phyloP scores from a whole-genome alignment of 805 yeast species.

The Hanseniaspora hatyaiensis region DNA sequence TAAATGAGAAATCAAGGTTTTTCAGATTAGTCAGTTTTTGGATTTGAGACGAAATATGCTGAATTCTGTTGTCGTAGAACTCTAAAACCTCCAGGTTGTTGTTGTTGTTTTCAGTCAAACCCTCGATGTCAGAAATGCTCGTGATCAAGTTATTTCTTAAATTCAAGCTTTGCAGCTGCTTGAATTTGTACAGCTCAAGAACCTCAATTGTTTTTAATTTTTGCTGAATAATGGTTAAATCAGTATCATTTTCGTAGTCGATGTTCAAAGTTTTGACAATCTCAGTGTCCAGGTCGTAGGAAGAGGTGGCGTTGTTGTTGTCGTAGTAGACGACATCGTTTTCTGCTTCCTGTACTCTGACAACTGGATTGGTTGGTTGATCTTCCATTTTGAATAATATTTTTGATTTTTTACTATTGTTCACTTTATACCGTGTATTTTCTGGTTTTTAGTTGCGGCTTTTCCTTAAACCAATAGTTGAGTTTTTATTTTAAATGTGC shows the following conservation, averaged over 20 bases:
- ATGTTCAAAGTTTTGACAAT: slow-evolving; percentile 20
- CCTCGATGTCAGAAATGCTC: slow-evolving; percentile 59
- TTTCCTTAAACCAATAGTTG: no score
- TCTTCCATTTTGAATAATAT: not conserved
- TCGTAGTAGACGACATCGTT: slow-evolving; percentile 10
- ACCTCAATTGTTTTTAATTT: slow-evolving; percentile 55
- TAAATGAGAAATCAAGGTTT: slow-evolving; percentile 74
- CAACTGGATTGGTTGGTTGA: slow-evolving; percentile 18
- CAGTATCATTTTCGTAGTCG: slow-evolving; percentile 36
- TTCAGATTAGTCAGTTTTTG: slow-evolving; percentile 46
- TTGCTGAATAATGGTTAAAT: slow-evolving; percentile 39
- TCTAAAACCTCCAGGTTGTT: slow-evolving; percentile 58
- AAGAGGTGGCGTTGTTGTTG: slow-evolving; percentile 28
- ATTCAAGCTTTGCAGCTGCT: slow-evolving; percentile 47
- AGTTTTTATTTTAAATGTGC: no score
- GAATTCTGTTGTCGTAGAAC: slow-evolving; percentile 81
- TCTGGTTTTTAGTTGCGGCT: no score
- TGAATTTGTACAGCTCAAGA: slow-evolving; percentile 47
- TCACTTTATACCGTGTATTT: not conserved
- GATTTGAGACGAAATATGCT: slow-evolving; percentile 66
- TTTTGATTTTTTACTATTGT: not conserved
- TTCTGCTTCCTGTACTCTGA: slow-evolving; percentile 6
- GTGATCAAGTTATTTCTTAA: slow-evolving; percentile 76
- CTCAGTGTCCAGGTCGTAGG: slow-evolving; percentile 28
- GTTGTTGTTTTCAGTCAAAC: slow-evolving; percentile 37